These are phyloP conservation scores for Candida ponderosae DNA, from an alignment of 805 yeast genomes.

Conservation along the genomic window DNA sequence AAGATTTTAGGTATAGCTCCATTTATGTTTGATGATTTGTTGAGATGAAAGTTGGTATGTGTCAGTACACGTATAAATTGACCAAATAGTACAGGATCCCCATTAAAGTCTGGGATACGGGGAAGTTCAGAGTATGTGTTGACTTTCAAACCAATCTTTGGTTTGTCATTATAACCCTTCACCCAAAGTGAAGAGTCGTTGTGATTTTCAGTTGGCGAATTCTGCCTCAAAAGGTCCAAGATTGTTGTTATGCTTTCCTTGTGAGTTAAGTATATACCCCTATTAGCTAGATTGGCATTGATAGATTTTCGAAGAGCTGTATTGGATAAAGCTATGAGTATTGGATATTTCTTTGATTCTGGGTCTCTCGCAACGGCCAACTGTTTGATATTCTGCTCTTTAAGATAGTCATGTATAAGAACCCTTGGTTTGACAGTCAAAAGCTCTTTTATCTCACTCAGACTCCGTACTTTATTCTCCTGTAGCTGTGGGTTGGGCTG, in stretches of 20 bases:
- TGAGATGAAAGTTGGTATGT: constrained; percentile 27
- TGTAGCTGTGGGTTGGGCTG: no score
- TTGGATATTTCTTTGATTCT: no score
- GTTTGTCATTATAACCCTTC: constrained; percentile 1
- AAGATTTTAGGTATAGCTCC: constrained; percentile 31
- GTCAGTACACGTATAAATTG: constrained; percentile 27
- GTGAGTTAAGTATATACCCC: background rate
- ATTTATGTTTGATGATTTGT: constrained; percentile 26
- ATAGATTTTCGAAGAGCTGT: constrained; percentile 1
- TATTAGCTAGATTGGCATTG: background rate
- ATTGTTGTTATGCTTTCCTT: constrained; percentile 14
- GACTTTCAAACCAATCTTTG: constrained; percentile 3
- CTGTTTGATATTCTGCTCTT: no score
- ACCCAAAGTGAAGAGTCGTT: constrained; percentile 7
- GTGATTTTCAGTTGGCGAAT: constrained; percentile 19
- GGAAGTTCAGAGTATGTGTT: constrained; percentile 26
- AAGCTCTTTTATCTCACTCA: no score
- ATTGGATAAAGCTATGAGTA: no score
- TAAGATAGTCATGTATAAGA: no score
- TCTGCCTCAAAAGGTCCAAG: constrained; percentile 14
- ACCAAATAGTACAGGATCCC: constrained; percentile 19
- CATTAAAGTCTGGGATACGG: constrained; percentile 22
- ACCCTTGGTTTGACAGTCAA: no score
- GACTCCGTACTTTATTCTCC: no score
- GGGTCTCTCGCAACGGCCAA: no score